Evolutionary conservation across 78 protist genomes (phyloP).

Genomic region (Polysphondylium violaceum): DNA sequence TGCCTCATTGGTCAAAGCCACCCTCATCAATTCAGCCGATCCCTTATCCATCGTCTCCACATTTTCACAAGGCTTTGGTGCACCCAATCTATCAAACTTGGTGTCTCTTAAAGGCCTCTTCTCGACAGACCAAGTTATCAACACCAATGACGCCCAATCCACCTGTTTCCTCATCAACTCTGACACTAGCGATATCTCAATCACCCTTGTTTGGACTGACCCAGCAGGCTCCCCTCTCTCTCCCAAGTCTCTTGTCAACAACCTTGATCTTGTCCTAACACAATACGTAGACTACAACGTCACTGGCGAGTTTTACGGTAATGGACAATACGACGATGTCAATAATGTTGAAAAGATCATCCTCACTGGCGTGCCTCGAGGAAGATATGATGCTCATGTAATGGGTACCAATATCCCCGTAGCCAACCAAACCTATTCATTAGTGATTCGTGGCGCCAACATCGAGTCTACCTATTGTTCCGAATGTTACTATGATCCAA

Average conservation of each 20-base stretch:
- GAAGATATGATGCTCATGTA: constrained; percentile 15
- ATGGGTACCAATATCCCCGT: constrained; percentile 23
- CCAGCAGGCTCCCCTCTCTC: constrained; percentile 50
- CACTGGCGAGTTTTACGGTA: background rate
- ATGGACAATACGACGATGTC: background rate
- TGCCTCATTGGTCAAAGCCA: constrained; percentile 27
- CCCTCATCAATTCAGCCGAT: constrained; percentile 23
- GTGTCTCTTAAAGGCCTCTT: background rate
- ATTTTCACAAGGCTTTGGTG: constrained; percentile 26
- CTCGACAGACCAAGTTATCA: background rate
- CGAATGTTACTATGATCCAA: constrained; percentile 41
- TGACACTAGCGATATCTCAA: background rate
- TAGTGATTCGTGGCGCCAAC: background rate
- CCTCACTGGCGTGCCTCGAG: constrained; percentile 1
- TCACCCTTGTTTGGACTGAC: constrained; percentile 43
- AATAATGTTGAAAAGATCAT: constrained; percentile 34
- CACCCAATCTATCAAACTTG: background rate
- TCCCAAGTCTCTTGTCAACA: background rate
- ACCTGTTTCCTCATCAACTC: background rate
- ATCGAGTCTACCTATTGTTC: constrained; percentile 6
- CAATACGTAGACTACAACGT: background rate
- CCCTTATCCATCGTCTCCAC: background rate
- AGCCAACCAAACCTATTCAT: constrained; percentile 22
- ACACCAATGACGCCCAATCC: background rate
- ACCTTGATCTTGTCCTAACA: constrained; percentile 7